Evolutionary conservation across 192 early-diverging fungal genomes (phyloP), one percentile per base, ranked within the genome.

Genomic region (Podila clonocystis): DNA sequence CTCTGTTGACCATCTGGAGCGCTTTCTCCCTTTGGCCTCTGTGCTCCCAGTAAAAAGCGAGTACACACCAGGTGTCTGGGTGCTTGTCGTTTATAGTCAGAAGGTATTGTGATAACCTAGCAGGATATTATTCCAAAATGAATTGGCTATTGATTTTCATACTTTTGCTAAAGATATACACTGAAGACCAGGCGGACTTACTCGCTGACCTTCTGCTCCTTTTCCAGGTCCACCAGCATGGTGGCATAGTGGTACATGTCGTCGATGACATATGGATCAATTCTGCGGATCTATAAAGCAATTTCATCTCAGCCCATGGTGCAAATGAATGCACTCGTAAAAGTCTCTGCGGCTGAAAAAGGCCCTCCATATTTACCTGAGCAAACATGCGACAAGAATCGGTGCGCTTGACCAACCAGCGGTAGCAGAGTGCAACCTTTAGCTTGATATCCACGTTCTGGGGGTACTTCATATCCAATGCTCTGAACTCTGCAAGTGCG

Each of bases 11-110:
- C 67, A 70, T 61, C 26, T 61, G 68, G 2, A 76, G 45, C 13
- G 74, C 74, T 33, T 41, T 76, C 19, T 70, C 58, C 38, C 45
- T 65, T 9, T 76, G 30, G 2, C 57, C 62, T n/a, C 52, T 60
- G 45, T 58, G 60, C 4, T 69, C 63, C 67, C 61, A 76, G 50
- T 55, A 66, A 30, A 70, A 22, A 1, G 68, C 74, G 50, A 50
- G 52, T 11, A 76, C 68, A 30, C 74, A 76, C 74, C 74, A 76
- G 20, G 65, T 34, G 38, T 76, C 74, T 7, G 74, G 74, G 60
- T 70, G 68, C 17, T 26, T 60, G 22, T 70, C 68, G 17, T 65
- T 76, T 24, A 45, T 58, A 17, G 22, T 24, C 63, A 69, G 19
- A 13, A 76, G 58, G 24, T 76, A 57, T 33, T 52, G 28, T 2